Conservation (phyloP, 768 basidiomycete genomes). For the Suillus lakei region DNA sequence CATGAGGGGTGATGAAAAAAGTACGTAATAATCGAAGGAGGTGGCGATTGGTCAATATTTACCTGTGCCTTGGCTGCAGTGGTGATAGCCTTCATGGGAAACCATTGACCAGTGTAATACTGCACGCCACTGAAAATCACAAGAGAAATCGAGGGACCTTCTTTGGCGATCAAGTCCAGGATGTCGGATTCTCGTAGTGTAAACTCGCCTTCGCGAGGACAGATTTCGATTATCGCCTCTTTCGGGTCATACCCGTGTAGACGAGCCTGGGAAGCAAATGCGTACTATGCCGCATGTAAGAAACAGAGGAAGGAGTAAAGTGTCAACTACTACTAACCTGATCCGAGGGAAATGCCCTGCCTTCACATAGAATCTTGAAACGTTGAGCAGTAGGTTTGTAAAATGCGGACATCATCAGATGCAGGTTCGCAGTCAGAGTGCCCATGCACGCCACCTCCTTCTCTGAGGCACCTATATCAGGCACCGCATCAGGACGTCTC, state of each 20-base stretch:
- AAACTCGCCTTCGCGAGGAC: constrained; percentile 84
- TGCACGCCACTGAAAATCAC: constrained; percentile 95
- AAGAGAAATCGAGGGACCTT: constrained; percentile 82
- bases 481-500: neutral
- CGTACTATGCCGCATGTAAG: constrained; percentile 65
- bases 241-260: constrained; percentile 79
- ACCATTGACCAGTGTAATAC: constrained; percentile 96
- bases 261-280: constrained; percentile 89
- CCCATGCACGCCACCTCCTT: constrained; percentile 96
- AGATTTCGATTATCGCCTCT: constrained; percentile 76
- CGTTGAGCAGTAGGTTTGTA: constrained; percentile 86
- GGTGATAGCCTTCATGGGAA: constrained; percentile 87
- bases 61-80: constrained; percentile 85
- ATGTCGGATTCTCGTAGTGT: constrained; percentile 90
- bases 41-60: constrained; percentile 25
- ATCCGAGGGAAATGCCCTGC: constrained; percentile 95
- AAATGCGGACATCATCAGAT: constrained; percentile 93
- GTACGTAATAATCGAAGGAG: constrained; percentile 32
- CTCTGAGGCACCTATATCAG: constrained; percentile 72
- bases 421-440: constrained; percentile 93
- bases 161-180: constrained; percentile 67
- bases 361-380: constrained; percentile 95
- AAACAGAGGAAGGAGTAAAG: constrained; percentile 3
- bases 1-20: constrained; percentile 10
- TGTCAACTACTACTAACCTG: constrained; percentile 57